Base-by-base conservation (phyloP, 306 rosid genomes). In the Cucurbita ficifolia region DNA sequence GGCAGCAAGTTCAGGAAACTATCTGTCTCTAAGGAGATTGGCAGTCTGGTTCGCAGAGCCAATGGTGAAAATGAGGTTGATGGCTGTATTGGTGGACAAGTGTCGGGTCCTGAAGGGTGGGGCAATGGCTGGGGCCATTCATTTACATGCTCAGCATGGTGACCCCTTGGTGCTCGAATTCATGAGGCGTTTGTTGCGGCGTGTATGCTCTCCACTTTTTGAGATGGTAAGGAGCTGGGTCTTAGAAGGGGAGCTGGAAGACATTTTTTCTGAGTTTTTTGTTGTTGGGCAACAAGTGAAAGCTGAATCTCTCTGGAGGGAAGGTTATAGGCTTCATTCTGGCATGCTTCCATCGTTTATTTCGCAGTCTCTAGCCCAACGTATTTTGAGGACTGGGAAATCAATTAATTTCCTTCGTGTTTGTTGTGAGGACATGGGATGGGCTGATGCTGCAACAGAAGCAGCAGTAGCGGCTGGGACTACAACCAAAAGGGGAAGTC, bases 261-360 rank as follows among this genome's bases (percentile, higher is more conserved):
- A 94, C 82, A 80, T 94, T 13, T 94, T 89, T 82, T 76, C 91
- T 4, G 99, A 94, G 76, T 94, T 91, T 74, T 91, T 94, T 59
- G 83, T 94, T 52, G 89, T 94, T 40, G 88, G 96, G 39, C 97
- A 94, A 86, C 88, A 88, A 0, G 99, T 94, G 82, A 94, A 94
- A 79, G 99, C 91, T 8, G 99, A 94, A 77, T 91, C 97, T 19
- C 97, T 94, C 21, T 94, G 97, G 99, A 86, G 97, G 80, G 97
- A 91, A 69, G 97, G 99, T 54, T 94, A 91, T 77, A 85, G 85
- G 82, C 92, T 94, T 71, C 95, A 91, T 33, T 78, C 88, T 8
- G 86, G 84, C n/a, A 94, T 91, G 99, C 96, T 94, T 84, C 99
- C 97, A 77, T 86, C 88, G 8, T 94, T 94, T 69, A 94, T 94